These are phyloP conservation scores for Trypanosomatidae sp. DNA, from an alignment of 208 protist species.

Conservation along the genomic window DNA sequence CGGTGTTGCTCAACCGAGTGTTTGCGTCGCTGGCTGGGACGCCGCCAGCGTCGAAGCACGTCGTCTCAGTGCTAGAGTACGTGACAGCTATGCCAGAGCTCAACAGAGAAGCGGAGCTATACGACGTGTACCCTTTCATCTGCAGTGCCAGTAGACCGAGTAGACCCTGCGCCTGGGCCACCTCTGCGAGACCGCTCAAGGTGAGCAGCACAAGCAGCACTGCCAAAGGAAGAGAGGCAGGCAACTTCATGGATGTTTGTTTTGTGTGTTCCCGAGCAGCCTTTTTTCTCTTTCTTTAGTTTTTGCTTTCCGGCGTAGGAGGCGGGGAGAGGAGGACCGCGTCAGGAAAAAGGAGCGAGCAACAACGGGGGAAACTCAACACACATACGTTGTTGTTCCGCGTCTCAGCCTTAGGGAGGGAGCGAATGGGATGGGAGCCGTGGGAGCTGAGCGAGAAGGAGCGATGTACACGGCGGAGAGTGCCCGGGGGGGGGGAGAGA, in stretches of 20 bases:
- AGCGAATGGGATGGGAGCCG: background rate
- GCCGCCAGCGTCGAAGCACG: constrained; percentile 25
- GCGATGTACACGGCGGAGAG: constrained; percentile 2
- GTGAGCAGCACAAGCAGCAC: constrained; percentile 20
- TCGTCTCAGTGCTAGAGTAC: constrained; percentile 3
- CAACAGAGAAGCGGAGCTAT: background rate
- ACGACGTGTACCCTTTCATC: constrained; percentile 24
- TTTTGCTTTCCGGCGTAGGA: background rate
- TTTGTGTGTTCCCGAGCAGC: background rate
- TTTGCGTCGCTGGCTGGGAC: constrained; percentile 22
- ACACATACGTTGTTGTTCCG: background rate
- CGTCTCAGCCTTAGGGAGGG: background rate
- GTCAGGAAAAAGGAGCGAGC: background rate
- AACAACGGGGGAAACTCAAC: background rate
- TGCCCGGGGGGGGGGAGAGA: background rate
- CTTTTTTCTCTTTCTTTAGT: no score
- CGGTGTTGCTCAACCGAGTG: constrained; percentile 7
- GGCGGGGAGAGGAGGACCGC: background rate
- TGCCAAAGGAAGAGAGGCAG: background rate
- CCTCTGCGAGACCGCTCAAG: constrained; percentile 3
- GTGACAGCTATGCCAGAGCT: background rate
- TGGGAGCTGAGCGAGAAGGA: background rate
- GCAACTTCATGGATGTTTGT: background rate
- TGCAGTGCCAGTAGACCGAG: constrained; percentile 28
- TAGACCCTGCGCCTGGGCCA: constrained; percentile 10